These are phyloP conservation scores for Trapa incisa DNA, from an alignment of 345 rosid genomes.

Conservation along the genomic window DNA sequence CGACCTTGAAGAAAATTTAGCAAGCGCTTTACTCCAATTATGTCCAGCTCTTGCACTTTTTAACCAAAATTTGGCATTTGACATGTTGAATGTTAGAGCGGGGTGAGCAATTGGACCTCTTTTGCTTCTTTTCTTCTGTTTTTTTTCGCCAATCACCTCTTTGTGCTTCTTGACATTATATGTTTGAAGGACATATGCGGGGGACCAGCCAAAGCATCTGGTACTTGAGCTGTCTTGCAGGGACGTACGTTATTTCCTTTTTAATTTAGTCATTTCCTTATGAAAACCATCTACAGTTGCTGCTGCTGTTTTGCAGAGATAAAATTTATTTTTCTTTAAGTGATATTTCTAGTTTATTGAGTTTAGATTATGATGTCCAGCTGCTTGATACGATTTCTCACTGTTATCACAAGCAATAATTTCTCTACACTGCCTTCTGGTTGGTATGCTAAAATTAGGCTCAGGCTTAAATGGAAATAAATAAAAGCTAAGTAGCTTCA, in stretches of 20 bases:
- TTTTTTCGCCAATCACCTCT: slow-evolving; percentile 1
- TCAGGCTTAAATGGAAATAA: no score
- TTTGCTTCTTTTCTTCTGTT: no score
- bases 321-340: slow-evolving; percentile 56
- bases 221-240: slow-evolving; percentile 62
- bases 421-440: neutral
- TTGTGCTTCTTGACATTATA: slow-evolving; percentile 47
- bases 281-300: neutral
- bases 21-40: slow-evolving; percentile 48
- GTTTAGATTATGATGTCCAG: slow-evolving; percentile 52
- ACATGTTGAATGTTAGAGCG: slow-evolving; percentile 6
- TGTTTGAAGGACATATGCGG: slow-evolving; percentile 47
- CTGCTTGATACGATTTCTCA: slow-evolving; percentile 55
- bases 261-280: no score
- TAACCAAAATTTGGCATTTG: neutral
- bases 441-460: no score
- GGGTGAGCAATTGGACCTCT: slow-evolving; percentile 50
- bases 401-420: slow-evolving; percentile 50
- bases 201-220: slow-evolving; percentile 47
- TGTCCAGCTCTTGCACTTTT: neutral
- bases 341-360: slow-evolving; percentile 35
- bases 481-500: no score
- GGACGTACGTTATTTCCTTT: slow-evolving; percentile 31
- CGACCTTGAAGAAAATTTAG: slow-evolving; percentile 31
- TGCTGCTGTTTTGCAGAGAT: slow-evolving; percentile 34